Evolutionary conservation across 257 asterid genomes (phyloP).

Genomic region (Osmanthus fragrans): DNA sequence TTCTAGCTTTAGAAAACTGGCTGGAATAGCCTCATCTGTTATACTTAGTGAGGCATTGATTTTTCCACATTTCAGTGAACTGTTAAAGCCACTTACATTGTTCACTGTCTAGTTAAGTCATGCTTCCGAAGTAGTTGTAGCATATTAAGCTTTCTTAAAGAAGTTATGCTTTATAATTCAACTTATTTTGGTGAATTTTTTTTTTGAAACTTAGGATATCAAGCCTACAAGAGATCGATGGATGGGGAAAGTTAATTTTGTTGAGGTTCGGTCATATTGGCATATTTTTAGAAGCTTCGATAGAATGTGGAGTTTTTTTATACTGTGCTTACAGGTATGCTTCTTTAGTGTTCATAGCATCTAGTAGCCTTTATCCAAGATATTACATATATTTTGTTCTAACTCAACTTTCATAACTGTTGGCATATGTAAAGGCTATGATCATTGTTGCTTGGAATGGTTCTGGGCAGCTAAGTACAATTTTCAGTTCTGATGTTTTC

Average conservation of each 20-base stretch:
- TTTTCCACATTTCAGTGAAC: background rate
- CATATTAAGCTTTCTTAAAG: slow-evolving; percentile 9
- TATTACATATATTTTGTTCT: slow-evolving; percentile 16
- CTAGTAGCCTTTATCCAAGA: slow-evolving; percentile 14
- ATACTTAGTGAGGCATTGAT: background rate
- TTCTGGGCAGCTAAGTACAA: slow-evolving; percentile 60
- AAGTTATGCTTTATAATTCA: slow-evolving; percentile 5
- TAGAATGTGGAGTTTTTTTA: slow-evolving; percentile 99
- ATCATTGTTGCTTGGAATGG: slow-evolving; percentile 97
- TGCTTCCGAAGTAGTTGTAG: background rate
- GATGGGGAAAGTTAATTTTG: slow-evolving; percentile 98
- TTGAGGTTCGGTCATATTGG: slow-evolving; percentile 97
- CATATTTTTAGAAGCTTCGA: slow-evolving; percentile 94
- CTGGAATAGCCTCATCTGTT: background rate
- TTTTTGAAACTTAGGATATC: slow-evolving; percentile 49
- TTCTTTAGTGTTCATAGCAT: slow-evolving; percentile 19
- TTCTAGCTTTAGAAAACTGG: background rate
- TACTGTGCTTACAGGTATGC: slow-evolving; percentile 90
- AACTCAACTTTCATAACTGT: slow-evolving; percentile 27
- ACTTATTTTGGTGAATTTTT: slow-evolving; percentile 20
- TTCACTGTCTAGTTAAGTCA: slow-evolving; percentile 6
- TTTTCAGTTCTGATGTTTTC: slow-evolving; percentile 63
- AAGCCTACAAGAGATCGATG: slow-evolving; percentile 71
- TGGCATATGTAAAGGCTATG: slow-evolving; percentile 71
- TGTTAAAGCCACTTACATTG: slow-evolving; percentile 6